Evolutionary conservation across 2,329 filamentous ascomycete species (phyloP).

Genomic region (Nothomitra cinnamomea): DNA sequence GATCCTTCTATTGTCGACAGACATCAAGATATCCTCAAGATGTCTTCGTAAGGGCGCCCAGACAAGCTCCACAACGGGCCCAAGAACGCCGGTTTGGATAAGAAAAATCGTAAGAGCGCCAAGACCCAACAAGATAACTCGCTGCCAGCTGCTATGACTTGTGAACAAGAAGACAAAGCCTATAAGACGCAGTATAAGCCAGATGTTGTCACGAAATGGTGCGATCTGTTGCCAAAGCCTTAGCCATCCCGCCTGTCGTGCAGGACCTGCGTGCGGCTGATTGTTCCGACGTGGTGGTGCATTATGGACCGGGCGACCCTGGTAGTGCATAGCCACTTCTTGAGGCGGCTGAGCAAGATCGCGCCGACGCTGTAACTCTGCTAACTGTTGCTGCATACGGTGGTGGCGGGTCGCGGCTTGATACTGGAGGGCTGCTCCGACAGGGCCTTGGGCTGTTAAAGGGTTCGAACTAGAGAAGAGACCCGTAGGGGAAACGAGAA

Average conservation of each 20-base stretch:
- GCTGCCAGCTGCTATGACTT: constrained; percentile 38
- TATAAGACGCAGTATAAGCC: constrained; percentile 40
- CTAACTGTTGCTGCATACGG: constrained; percentile 3
- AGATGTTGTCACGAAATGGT: constrained; percentile 42
- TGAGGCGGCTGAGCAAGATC: neutral
- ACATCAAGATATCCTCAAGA: constrained; percentile 40
- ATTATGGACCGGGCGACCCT: neutral
- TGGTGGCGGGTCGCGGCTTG: neutral
- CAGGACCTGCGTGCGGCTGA: neutral
- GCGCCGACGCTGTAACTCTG: neutral
- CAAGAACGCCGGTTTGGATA: constrained; percentile 41
- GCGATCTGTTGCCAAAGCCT: constrained; percentile 17
- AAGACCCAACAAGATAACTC: constrained; percentile 37
- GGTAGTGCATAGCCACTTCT: neutral
- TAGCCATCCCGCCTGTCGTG: constrained; percentile 1
- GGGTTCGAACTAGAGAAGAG: neutral
- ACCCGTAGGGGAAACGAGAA: constrained; percentile 29
- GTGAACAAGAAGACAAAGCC: constrained; percentile 51
- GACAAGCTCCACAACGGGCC: constrained; percentile 35
- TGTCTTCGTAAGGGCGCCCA: constrained; percentile 41
- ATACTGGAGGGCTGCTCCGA: neutral
- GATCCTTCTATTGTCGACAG: constrained; percentile 23
- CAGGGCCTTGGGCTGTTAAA: constrained; percentile 1
- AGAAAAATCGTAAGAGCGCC: constrained; percentile 39
- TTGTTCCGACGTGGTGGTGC: neutral